Evolutionary conservation across 2,329 filamentous ascomycete species (phyloP).

Genomic region (Sporothrix variecibatus): DNA sequence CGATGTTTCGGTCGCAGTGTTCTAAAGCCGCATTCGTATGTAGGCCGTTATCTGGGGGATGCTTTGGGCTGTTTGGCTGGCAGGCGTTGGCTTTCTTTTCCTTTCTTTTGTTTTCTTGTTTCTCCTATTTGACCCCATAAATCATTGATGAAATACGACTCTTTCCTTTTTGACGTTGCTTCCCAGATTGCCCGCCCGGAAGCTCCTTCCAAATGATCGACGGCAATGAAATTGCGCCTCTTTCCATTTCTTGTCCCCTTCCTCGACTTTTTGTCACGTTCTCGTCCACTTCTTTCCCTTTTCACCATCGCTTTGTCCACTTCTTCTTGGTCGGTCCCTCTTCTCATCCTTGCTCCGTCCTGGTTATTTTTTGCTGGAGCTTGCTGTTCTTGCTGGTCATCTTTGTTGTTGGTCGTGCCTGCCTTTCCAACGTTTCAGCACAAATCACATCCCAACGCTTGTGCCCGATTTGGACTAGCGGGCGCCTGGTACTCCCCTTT

Average conservation of each 20-base stretch:
- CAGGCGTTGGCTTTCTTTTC: background rate
- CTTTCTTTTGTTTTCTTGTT: background rate
- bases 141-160: background rate
- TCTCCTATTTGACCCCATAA: background rate
- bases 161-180: constrained; percentile 10
- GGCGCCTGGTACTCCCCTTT: constrained; percentile 24
- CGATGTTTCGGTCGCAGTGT: constrained; percentile 6
- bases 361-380: background rate
- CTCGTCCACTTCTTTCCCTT: background rate
- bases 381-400: background rate
- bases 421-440: constrained; percentile 29
- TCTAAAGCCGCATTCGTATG: background rate
- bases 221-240: constrained; percentile 12
- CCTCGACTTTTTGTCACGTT: background rate
- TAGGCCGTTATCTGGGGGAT: background rate
- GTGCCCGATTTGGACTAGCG: constrained; percentile 17
- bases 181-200: background rate
- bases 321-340: background rate
- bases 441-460: constrained; percentile 27
- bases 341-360: background rate
- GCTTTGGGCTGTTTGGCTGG: background rate
- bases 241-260: constrained; percentile 3
- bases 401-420: constrained; percentile 1
- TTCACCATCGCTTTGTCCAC: constrained; percentile 2
- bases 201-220: constrained; percentile 13